These are phyloP conservation scores for Rhipidocladum racemiflorum DNA, from an alignment of 176 grass and related monocot genomes.

Conservation along the genomic window DNA sequence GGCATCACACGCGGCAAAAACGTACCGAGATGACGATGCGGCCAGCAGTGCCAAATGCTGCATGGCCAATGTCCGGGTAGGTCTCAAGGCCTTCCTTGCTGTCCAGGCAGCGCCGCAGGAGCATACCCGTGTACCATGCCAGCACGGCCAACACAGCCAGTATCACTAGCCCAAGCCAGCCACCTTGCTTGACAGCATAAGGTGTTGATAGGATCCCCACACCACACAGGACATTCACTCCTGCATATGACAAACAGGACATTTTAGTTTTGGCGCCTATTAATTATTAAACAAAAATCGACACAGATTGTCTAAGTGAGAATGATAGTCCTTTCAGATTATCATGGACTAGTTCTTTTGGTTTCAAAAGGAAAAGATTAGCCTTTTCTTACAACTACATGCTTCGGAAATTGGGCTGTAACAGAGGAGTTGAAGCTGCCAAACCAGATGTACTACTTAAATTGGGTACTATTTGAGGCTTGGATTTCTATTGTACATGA, in stretches of 20 bases:
- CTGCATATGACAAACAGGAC: slow-evolving; percentile 6
- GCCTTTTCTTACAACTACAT: neutral
- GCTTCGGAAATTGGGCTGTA: neutral
- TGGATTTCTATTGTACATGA: neutral
- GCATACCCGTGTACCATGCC: slow-evolving; percentile 58
- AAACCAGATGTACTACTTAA: neutral
- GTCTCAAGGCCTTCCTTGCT: slow-evolving; percentile 60
- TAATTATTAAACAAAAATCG: no score
- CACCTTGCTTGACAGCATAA: slow-evolving; percentile 61
- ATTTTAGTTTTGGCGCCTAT: no score
- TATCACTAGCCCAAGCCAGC: slow-evolving; percentile 53
- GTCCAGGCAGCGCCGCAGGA: slow-evolving; percentile 60
- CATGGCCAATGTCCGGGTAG: slow-evolving; percentile 71
- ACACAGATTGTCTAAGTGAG: no score
- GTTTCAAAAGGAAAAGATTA: no score
- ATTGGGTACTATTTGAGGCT: neutral
- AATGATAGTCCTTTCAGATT: no score
- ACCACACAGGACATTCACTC: slow-evolving; percentile 67
- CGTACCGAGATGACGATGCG: slow-evolving; percentile 57
- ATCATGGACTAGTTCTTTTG: no score
- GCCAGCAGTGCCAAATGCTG: slow-evolving; percentile 56
- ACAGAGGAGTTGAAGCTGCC: neutral
- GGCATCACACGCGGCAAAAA: neutral
- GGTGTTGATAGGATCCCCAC: slow-evolving; percentile 72
- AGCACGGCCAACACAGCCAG: slow-evolving; percentile 43